Percentiles rank a stretch among this genome's conserved stretches.
phyloP scores from a whole-genome alignment of 768 basidiomycete species.

The Kwoniella botswanensis region DNA sequence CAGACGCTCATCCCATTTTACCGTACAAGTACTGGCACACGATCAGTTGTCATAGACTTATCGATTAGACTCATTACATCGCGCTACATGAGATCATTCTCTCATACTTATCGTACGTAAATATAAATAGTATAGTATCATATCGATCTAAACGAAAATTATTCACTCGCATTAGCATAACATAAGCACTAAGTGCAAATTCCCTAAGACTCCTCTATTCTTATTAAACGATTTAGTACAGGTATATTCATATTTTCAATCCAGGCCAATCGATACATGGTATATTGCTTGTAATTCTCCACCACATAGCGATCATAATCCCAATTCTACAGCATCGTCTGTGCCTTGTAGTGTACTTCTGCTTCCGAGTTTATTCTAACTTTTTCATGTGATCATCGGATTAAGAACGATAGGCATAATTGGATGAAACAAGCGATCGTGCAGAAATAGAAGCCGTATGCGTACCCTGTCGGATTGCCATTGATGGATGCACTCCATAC shows the following conservation, averaged over 20 bases:
- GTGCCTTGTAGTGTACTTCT: neutral
- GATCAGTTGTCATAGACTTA: too few species aligned
- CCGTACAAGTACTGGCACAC: too few species aligned
- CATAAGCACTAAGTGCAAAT: too few species aligned
- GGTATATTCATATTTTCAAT: neutral
- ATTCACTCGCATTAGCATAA: too few species aligned
- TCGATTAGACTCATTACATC: too few species aligned
- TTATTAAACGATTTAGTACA: neutral
- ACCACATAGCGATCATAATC: neutral
- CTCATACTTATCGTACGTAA: too few species aligned
- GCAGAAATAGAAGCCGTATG: slow-evolving; percentile 50
- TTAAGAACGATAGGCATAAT: slow-evolving; percentile 42
- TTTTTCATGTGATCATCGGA: slow-evolving; percentile 28
- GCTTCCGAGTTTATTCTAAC: neutral
- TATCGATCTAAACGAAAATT: too few species aligned
- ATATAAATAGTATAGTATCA: too few species aligned
- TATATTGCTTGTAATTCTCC: neutral
- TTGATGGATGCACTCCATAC: slow-evolving; percentile 54
- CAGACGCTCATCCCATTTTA: too few species aligned
- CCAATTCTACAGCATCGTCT: neutral
- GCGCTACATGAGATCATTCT: too few species aligned
- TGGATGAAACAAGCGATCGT: slow-evolving; percentile 43
- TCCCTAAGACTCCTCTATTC: too few species aligned
- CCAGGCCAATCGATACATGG: neutral
- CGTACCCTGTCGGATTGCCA: slow-evolving; percentile 54